Base-by-base conservation (phyloP, 177 flowering plant genomes). In the Vitis hybrid region DNA sequence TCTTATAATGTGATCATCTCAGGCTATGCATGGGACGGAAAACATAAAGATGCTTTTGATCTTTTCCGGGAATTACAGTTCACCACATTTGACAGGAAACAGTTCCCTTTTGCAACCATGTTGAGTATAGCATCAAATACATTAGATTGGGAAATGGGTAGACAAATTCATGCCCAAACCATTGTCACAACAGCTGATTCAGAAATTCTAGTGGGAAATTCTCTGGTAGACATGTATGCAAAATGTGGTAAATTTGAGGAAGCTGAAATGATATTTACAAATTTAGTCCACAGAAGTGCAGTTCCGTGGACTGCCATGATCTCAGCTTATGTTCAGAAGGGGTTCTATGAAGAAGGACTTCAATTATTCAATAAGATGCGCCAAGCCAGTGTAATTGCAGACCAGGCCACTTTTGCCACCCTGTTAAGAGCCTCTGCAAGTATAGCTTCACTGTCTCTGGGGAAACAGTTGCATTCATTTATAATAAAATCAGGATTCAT, bases 1-100 rank as follows among this genome's bases (percentile, higher is more conserved):
- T 94, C 97, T 52, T 94, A 88, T 75, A 91, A 94, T 82, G 83
- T 90, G 48, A 55, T 91, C 9, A 91, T 93, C 71, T 75, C 94
- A 0, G 77, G 81, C 15, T 85, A 84, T 72, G 90, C 90, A 7
- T 79, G 94, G 89, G 75, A 77, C 68, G 94, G 85, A 46, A 72
- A 82, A 57, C 56, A 70, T 17, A 51, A 79, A 67, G 83, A 88
- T 69, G 76, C 90, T 10, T 60, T 91, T 13, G 58, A 81, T 66
- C 89, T 91, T 56, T 92, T 92, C 62, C 70, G 77, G 30, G 79
- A 84, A 71, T 73, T 94, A 63, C 88, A 77, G 71, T 72, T 62
- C 46, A 76, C 84, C 9, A 62, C 73, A 46, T 91, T 87, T 68
- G 84, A 85, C 32, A 57, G 88, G 69, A 83, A 73, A 69, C 84